Evolutionary conservation across 2,329 filamentous ascomycete genomes (phyloP), one percentile per base, ranked within the genome.

Genomic region (Arthrobotrys conoides): DNA sequence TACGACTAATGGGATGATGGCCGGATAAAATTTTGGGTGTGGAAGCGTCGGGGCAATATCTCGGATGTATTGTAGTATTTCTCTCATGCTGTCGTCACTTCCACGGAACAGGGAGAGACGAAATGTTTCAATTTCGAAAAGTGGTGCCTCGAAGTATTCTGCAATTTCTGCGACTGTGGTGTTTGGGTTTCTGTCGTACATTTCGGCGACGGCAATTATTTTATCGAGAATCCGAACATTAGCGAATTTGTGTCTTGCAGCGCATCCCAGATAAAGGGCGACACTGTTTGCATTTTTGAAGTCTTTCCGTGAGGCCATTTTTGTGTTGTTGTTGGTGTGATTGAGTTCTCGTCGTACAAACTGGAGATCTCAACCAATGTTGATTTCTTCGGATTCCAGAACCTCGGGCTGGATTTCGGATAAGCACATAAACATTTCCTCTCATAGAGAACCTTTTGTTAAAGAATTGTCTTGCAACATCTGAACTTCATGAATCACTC

Each of bases 141-240:
- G 14, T 10, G 71, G 71, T 18, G 71, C 71, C 18, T 24, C 64
- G 33, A 51, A 75, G 18, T 75, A 75, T 3, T 69, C 64, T 44
- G 71, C 71, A 30, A 75, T 69, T 10, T 68, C 53, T 12, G 61
- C 18, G 6, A 75, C 55, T 18, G 71, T 75, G 14, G 64, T 75
- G n/a, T 69, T 75, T 16, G 71, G 71, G 33, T 75, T 75, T 1
- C 24, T 46, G 46, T 75, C 71, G 33, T 75, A 75, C 71, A 75
- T 75, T 41, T 75, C 71, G 33, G 71, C 71, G 22, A 64, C 18
- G 6, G 53, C 20, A 12, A 69, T 55, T 18, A 75, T 75, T 9
- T 36, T 64, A 20, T 75, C 71, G n/a, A 75, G 59, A 18, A 75
- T 75, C 24, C 41, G 59, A 3, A 55, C 33, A 20, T 68, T 33